Evolutionary conservation across 768 basidiomycete genomes (phyloP).

Genomic region (Lactarius sanguifluus): DNA sequence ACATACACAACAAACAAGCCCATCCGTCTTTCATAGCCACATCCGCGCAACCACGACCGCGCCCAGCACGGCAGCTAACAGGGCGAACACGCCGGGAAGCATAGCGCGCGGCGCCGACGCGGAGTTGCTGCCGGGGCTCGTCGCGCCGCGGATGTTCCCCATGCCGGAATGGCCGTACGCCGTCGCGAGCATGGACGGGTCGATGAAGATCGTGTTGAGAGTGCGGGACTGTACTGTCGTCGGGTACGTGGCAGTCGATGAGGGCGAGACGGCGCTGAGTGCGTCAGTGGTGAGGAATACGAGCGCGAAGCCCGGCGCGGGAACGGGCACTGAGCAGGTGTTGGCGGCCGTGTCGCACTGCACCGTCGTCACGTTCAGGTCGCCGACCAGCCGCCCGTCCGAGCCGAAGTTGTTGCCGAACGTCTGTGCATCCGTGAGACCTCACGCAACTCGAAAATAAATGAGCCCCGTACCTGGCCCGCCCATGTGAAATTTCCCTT

Average conservation of each 20-base stretch:
- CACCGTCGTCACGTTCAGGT: constrained; percentile 55
- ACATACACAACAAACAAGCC: too few relatives aligned
- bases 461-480: constrained; percentile 52
- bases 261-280: constrained; percentile 38
- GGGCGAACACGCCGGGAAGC: neutral
- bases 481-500: constrained; percentile 76
- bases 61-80: constrained; percentile 7
- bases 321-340: constrained; percentile 59
- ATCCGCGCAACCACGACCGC: neutral
- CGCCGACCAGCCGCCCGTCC: constrained; percentile 67
- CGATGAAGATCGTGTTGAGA: constrained; percentile 54
- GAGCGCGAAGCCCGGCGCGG: constrained; percentile 71
- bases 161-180: constrained; percentile 56
- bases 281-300: constrained; percentile 61
- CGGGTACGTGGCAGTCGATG: constrained; percentile 45
- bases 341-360: constrained; percentile 54
- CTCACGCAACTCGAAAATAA: neutral
- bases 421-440: constrained; percentile 41
- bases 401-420: constrained; percentile 58
- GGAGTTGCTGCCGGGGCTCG: constrained; percentile 25
- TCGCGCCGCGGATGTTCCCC: constrained; percentile 39
- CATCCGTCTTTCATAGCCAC: neutral
- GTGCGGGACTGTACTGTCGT: constrained; percentile 55
- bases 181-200: constrained; percentile 54
- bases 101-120: neutral